Percentiles rank a stretch among this genome's conserved stretches.
phyloP scores from a whole-genome alignment of 2,329 filamentous ascomycete species.

The Nigrospora osmanthi region DNA sequence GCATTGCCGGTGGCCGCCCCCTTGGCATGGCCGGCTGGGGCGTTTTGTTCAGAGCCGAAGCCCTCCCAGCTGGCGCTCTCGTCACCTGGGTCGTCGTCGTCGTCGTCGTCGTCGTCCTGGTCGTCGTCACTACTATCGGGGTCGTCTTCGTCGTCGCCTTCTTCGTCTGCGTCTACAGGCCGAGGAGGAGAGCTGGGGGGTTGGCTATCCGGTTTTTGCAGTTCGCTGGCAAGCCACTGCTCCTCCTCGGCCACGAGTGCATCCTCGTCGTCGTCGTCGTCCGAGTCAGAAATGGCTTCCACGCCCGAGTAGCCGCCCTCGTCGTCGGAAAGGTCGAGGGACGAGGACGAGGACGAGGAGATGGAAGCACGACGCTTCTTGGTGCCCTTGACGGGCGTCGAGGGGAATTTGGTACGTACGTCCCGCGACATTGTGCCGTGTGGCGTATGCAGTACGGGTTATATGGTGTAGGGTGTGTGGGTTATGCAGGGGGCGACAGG shows the following conservation, averaged over 20 bases:
- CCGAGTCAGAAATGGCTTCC: constrained; percentile 71
- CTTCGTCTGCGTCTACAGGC: constrained; percentile 34
- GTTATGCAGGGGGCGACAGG: constrained; percentile 16
- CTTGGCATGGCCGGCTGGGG: constrained; percentile 33
- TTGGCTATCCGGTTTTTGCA: constrained; percentile 25
- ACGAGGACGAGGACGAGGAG: constrained; percentile 47
- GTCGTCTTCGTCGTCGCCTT: constrained; percentile 30
- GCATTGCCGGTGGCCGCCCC: constrained; percentile 19
- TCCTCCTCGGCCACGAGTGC: constrained; percentile 72
- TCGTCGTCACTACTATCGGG: constrained; percentile 28
- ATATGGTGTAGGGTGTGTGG: constrained; percentile 10
- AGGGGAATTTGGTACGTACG: constrained; percentile 38
- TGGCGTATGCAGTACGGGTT: constrained; percentile 12
- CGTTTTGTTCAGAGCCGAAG: constrained; percentile 37
- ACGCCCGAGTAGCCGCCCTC: constrained; percentile 66
- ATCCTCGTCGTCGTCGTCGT: constrained; percentile 71
- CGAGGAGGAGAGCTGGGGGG: constrained; percentile 38
- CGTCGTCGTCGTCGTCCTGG: constrained; percentile 31
- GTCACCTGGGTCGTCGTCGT: constrained; percentile 25
- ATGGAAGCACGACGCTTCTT: constrained; percentile 40
- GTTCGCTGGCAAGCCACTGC: constrained; percentile 51
- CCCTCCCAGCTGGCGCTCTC: constrained; percentile 49
- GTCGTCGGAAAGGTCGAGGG: constrained; percentile 58
- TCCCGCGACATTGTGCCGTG: constrained; percentile 42
- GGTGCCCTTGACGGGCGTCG: constrained; percentile 32